Conservation (phyloP, 2,329 filamentous ascomycete genomes). For the Aspergillus puulaauensis region DNA sequence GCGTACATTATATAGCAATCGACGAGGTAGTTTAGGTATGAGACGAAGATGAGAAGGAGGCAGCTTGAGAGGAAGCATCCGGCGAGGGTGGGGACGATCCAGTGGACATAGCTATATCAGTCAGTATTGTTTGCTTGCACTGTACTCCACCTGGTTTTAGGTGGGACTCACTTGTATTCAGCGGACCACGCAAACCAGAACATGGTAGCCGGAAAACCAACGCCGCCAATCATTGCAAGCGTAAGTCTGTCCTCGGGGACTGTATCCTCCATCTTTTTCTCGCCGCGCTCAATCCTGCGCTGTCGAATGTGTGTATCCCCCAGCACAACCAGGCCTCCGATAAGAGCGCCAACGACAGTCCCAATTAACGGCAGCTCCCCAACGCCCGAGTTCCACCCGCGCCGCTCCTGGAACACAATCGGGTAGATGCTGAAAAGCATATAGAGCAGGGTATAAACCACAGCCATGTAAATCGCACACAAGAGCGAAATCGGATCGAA, state of each 20-base stretch:
- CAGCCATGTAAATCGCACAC: constrained; percentile 31
- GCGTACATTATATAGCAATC: constrained; percentile 39
- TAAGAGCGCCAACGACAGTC: constrained; percentile 32
- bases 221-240: constrained; percentile 24
- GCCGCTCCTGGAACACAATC: constrained; percentile 28
- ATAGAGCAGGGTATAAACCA: constrained; percentile 31
- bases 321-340: constrained; percentile 19
- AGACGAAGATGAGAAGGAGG: constrained; percentile 33
- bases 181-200: constrained; percentile 33
- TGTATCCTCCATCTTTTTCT: constrained; percentile 21
- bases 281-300: not conserved
- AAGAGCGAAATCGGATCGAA: constrained; percentile 33
- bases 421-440: constrained; percentile 34
- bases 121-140: not conserved
- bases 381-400: constrained; percentile 31
- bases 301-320: constrained; percentile 17
- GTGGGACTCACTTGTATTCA: constrained; percentile 33
- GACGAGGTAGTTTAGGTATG: constrained; percentile 37
- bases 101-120: constrained; percentile 14
- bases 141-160: constrained; percentile 1
- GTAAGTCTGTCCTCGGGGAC: constrained; percentile 30
- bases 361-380: constrained; percentile 29
- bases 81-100: constrained; percentile 31
- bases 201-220: constrained; percentile 26
- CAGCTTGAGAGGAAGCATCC: constrained; percentile 34